These are phyloP conservation scores for Xylaria sp. DNA, from an alignment of 2,329 filamentous ascomycete species.

Conservation along the genomic window DNA sequence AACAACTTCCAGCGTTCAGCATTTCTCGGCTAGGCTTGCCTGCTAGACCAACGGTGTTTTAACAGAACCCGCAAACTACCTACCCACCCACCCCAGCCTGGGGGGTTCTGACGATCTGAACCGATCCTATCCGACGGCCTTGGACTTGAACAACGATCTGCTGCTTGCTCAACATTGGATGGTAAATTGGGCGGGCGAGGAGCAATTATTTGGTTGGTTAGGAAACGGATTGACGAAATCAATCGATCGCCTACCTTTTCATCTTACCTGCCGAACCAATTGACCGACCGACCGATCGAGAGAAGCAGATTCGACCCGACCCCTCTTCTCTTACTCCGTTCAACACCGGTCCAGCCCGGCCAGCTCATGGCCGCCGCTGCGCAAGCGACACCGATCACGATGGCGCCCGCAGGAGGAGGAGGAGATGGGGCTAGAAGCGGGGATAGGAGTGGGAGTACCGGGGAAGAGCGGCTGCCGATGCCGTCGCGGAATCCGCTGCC, in stretches of 20 bases:
- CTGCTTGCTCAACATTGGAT: constrained; percentile 2
- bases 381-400: constrained; percentile 50
- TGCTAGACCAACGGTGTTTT: not conserved
- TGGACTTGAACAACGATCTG: not conserved
- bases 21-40: not conserved
- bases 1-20: not conserved
- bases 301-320: not conserved
- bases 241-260: not conserved
- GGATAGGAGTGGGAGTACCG: constrained; percentile 10
- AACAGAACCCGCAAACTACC: not conserved
- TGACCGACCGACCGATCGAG: not conserved
- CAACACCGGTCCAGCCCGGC: constrained; percentile 6
- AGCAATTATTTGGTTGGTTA: not conserved
- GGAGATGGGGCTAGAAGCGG: constrained; percentile 43
- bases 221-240: not conserved
- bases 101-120: not conserved
- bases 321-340: not conserved
- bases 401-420: constrained; percentile 53
- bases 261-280: not conserved
- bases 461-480: constrained; percentile 53
- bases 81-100: too few relatives aligned
- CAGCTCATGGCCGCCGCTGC: constrained; percentile 35
- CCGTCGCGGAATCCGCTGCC: constrained; percentile 83
- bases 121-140: not conserved
- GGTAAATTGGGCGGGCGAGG: not conserved